Base-by-base conservation (phyloP, 768 basidiomycete species). In the Trichaptum fuscoviolaceum region DNA sequence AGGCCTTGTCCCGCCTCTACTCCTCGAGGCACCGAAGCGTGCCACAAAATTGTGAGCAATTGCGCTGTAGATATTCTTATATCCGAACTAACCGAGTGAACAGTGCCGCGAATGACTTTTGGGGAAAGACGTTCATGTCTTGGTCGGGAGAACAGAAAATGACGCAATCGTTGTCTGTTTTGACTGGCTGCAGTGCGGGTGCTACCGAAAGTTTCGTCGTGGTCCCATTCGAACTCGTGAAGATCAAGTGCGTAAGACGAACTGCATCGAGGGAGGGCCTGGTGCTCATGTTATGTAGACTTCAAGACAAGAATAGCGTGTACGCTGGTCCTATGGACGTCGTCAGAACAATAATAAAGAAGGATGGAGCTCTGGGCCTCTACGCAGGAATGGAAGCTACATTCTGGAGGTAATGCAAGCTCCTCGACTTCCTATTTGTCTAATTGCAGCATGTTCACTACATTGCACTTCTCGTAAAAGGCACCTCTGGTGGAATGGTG, bases 361-460 rank as follows among this genome's bases (percentile, higher is more conserved):
- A 88, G 67, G 88, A 93, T 35, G 96, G 96, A 30, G 63, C 91
- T 4, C 78, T 98, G 0, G 96, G 94, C 23, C 78, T 98, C 26
- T 98, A 98, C 73, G 87, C 87, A 25, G 96, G 97, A 36, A 96
- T 99, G 91, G 97, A 99, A 75, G 86, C 94, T 15, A 99, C 96
- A 1, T 96, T 98, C 80, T 98, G 96, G 96, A 86, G 96, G 93
- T 92, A 65, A 36, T 79, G 57, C 34, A 24, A 60, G 35, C n/a
- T 64, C 58, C n/a, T 60, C 57, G 58, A 27, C 35, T 61, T 36
- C 42, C 20, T 57, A 23, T 26, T 17, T 25, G 42, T 25, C 23
- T n/a, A n/a, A n/a, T 20, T 57, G n/a, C 17, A 24, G 23, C 18
- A 2, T 30, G 58, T 17, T 30, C 62, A 34, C 52, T 57, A 30